Evolutionary conservation across 768 basidiomycete species (phyloP).

Genomic region (Rhizopogon salebrosus): DNA sequence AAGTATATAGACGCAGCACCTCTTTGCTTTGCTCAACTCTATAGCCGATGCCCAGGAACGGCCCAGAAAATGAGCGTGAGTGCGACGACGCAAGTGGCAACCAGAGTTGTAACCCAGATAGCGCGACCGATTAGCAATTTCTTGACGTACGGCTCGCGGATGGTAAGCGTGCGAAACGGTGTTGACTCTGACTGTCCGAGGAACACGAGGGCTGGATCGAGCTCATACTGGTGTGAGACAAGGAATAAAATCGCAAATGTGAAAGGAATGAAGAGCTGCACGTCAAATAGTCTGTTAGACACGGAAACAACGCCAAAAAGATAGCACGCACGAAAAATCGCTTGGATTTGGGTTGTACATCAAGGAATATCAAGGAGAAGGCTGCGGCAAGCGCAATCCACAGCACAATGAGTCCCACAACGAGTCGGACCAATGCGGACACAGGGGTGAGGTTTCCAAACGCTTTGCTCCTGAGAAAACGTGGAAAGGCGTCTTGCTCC

Average conservation of each 20-base stretch:
- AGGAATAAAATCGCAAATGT: conserved; percentile 85
- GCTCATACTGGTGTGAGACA: conserved; percentile 93
- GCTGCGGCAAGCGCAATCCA: conserved; percentile 94
- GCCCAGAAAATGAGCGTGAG: conserved; percentile 93
- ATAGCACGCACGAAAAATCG: conserved; percentile 82
- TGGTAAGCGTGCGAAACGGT: conserved; percentile 88
- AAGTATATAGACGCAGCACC: background rate
- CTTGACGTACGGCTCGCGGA: conserved; percentile 91
- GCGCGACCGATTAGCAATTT: conserved; percentile 87
- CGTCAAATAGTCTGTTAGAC: conserved; percentile 1
- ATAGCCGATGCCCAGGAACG: conserved; percentile 91
- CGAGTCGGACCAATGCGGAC: conserved; percentile 80
- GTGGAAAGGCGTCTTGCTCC: conserved; percentile 92
- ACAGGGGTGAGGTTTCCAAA: conserved; percentile 96
- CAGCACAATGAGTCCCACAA: conserved; percentile 76
- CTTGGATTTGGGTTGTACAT: conserved; percentile 87
- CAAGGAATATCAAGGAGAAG: conserved; percentile 90
- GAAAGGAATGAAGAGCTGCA: conserved; percentile 92
- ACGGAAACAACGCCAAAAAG: background rate
- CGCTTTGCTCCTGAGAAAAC: conserved; percentile 95
- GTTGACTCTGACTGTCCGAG: conserved; percentile 93
- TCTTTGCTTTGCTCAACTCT: conserved; percentile 6
- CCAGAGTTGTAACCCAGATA: conserved; percentile 83
- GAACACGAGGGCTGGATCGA: conserved; percentile 94
- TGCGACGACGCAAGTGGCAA: conserved; percentile 69